Percentiles rank a stretch among this genome's conserved stretches.
These are phyloP conservation scores for Blastomyces percursus DNA, from an alignment of 2,329 filamentous ascomycete species.

Conservation along the genomic window DNA sequence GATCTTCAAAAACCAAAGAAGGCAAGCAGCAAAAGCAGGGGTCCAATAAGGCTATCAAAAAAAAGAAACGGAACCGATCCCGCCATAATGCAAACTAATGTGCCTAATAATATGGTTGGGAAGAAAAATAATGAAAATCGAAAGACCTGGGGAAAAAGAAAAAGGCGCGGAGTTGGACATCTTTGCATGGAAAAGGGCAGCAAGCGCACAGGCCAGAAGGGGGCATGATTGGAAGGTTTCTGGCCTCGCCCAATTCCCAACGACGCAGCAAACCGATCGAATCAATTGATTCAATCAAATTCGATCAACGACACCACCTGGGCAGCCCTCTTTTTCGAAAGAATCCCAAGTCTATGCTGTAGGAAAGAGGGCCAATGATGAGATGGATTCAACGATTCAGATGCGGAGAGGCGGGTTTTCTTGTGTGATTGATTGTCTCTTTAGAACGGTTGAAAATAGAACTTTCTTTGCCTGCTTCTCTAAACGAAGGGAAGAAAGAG, in stretches of 20 bases:
- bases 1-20: not conserved
- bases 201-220: not conserved
- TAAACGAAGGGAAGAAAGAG: not conserved
- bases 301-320: not conserved
- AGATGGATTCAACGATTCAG: not conserved
- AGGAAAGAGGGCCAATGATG: not conserved
- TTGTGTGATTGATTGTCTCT: not conserved
- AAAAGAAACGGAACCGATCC: not conserved
- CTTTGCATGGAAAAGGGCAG: conserved; percentile 2
- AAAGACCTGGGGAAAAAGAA: not conserved
- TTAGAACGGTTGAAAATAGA: not conserved
- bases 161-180: conserved; percentile 7
- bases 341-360: not conserved
- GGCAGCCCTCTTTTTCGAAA: not conserved
- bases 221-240: not conserved
- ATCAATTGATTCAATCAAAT: not conserved
- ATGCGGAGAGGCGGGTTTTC: not conserved
- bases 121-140: not conserved
- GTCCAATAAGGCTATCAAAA: not conserved
- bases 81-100: not conserved
- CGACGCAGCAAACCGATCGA: not conserved
- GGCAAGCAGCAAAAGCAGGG: not conserved
- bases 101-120: not conserved
- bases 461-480: not conserved
- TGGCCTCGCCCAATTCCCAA: not conserved